Conservation (phyloP, 2,329 filamentous ascomycete genomes). For the Aspergillus sp. region DNA sequence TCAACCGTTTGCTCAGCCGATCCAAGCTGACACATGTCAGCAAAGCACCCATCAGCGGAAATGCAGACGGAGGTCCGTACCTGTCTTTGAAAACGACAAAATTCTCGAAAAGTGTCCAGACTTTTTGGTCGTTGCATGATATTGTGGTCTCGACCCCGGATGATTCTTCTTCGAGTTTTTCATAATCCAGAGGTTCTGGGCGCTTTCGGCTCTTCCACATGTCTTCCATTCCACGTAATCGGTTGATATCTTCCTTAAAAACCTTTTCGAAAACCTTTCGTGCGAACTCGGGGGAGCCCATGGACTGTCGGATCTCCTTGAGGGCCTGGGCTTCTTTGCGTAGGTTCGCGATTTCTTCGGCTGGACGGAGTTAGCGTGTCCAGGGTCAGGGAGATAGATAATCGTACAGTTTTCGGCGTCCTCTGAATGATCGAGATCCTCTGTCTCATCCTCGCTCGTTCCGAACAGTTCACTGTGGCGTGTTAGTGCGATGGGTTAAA, state of each 20-base stretch:
- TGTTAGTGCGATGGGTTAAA: slow-evolving; percentile 21
- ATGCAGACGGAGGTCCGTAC: slow-evolving; percentile 26
- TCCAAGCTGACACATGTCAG: slow-evolving; percentile 54
- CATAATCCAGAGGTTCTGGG: slow-evolving; percentile 71
- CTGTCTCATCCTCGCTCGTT: slow-evolving; percentile 78
- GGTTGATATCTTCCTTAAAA: slow-evolving; percentile 78
- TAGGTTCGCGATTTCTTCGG: slow-evolving; percentile 82
- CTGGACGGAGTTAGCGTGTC: slow-evolving; percentile 31
- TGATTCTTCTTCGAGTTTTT: slow-evolving; percentile 55
- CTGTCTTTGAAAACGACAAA: slow-evolving; percentile 81
- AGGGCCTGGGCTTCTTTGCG: slow-evolving; percentile 79
- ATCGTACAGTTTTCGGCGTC: slow-evolving; percentile 72
- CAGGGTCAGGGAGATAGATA: neutral
- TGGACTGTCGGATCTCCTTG: slow-evolving; percentile 75
- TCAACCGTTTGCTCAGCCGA: slow-evolving; percentile 70
- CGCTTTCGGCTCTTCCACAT: slow-evolving; percentile 88
- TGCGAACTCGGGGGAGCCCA: slow-evolving; percentile 74
- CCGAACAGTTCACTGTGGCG: slow-evolving; percentile 74
- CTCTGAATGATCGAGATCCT: slow-evolving; percentile 73
- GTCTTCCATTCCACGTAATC: slow-evolving; percentile 81
- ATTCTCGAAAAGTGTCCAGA: slow-evolving; percentile 83
- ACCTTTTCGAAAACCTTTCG: slow-evolving; percentile 88
- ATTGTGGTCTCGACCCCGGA: slow-evolving; percentile 52
- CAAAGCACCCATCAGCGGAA: neutral
- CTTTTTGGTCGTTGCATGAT: slow-evolving; percentile 65